Base-by-base conservation (phyloP, 2,329 filamentous ascomycete genomes). In the Nemania sp. region DNA sequence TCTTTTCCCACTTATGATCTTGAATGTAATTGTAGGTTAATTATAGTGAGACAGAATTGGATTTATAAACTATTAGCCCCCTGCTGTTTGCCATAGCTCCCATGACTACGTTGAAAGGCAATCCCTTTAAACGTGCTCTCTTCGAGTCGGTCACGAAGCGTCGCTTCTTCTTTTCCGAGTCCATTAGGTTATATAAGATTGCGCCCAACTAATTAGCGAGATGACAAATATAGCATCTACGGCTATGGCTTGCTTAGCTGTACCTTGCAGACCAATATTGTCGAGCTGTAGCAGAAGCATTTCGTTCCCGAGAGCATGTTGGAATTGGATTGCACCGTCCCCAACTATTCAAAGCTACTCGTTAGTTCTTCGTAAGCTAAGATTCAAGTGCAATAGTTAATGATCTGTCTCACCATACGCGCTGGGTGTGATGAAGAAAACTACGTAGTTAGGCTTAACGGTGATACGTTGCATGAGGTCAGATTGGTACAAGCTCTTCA, bases 231-330 rank as follows among this genome's bases (percentile, higher is more conserved):
- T 15, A 91, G 91, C 67, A 86, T 96, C 52, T 96, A 91, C 77
- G 92, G 96, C 74, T 96, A 95, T 76, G 92, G 92, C 63, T 91
- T 91, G 26, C 90, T 92, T 24, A 91, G 91, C 62, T 92, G 89
- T 73, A 83, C 89, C 46, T 81, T 96, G 56, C 88, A 95, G 75
- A 86, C 90, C 67, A 94, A 95, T 75, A 88, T 97, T 64, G 80
- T 96, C 71, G 90, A 95, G 70, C 70, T 86, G 61, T 97, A 91
- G 92, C 82, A 91, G 72, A 95, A 95, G 74, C 91, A 96, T 77
- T 96, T 96, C 70, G 87, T 96, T 59, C 80, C 95, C 52, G 88
- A 92, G 78, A 89, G 95, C 70, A 96, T 96, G 91, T 84, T 96
- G 61, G 90, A 96, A 76, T 84, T 96, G 60, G 92, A 96, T 76